Percentiles rank a stretch among this genome's conserved stretches.
Evolutionary conservation across 306 rosid species (phyloP).

Genomic region (Vachellia pachyceras): DNA sequence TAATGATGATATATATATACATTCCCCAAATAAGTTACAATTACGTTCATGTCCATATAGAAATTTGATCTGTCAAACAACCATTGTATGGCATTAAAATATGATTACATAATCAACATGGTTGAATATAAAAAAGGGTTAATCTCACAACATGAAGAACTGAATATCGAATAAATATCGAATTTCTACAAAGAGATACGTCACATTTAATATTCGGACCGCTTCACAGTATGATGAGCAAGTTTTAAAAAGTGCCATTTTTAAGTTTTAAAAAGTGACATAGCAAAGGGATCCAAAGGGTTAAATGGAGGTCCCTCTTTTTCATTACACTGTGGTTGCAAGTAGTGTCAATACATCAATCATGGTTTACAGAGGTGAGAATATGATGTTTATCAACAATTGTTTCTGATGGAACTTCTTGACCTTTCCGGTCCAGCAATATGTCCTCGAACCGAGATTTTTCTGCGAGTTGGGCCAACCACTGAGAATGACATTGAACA

Average conservation of each 20-base stretch:
- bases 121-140: too few relatives aligned
- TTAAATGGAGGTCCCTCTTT: conserved; percentile 31
- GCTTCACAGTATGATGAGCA: too few relatives aligned
- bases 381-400: not conserved
- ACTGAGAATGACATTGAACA: conserved; percentile 22
- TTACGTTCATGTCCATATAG: not conserved
- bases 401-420: conserved; percentile 34
- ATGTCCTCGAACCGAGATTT: conserved; percentile 19
- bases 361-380: conserved; percentile 28
- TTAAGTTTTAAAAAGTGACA: not conserved
- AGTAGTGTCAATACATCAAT: conserved; percentile 33
- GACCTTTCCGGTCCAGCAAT: conserved; percentile 16
- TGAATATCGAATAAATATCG: too few relatives aligned
- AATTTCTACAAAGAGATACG: too few relatives aligned
- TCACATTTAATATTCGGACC: too few relatives aligned
- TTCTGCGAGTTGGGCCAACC: not conserved
- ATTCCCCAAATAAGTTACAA: conserved; percentile 1
- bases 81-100: not conserved
- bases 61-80: not conserved
- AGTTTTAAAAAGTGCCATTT: not conserved
- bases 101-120: not conserved
- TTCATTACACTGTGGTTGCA: conserved; percentile 22
- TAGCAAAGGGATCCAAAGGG: conserved; percentile 11
- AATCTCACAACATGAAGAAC: too few relatives aligned
- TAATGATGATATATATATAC: not conserved